Percentiles rank a stretch among this genome's conserved stretches.
phyloP scores from a whole-genome alignment of 73 alveolate genomes.

The Paramecium octaurelia region DNA sequence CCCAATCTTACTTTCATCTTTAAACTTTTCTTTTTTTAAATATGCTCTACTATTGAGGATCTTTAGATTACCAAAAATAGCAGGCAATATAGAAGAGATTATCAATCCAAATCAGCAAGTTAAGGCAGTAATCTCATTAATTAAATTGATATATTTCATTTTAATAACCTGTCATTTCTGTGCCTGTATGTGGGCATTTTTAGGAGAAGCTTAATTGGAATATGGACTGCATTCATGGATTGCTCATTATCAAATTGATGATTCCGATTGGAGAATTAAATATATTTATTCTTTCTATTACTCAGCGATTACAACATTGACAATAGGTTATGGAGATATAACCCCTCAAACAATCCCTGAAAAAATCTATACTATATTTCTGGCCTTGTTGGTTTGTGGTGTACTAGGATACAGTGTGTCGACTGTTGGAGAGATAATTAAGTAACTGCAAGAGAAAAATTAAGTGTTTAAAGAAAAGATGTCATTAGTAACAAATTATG shows the following conservation, averaged over 20 bases:
- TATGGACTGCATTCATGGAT: conserved; percentile 19
- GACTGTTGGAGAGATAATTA: conserved; percentile 11
- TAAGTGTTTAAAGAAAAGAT: not conserved
- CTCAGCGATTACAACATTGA: conserved; percentile 40
- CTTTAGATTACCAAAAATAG: conserved; percentile 27
- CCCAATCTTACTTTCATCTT: not conserved
- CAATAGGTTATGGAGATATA: conserved; percentile 64
- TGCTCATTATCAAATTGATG: not conserved
- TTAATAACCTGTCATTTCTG: conserved; percentile 31
- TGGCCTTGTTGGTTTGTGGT: conserved; percentile 42
- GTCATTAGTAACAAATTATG: not conserved
- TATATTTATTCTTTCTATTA: conserved; percentile 41
- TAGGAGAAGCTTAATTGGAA: not conserved
- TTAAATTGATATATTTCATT: conserved; percentile 1
- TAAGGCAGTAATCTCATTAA: not conserved
- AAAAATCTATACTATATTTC: conserved; percentile 21
- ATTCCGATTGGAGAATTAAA: conserved; percentile 8
- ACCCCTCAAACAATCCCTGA: conserved; percentile 53
- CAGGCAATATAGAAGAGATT: not conserved
- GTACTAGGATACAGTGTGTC: conserved; percentile 31
- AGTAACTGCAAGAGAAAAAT: not conserved
- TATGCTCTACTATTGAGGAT: not conserved
- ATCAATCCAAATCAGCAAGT: not conserved
- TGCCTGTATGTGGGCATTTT: conserved; percentile 43
- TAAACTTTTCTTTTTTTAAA: not conserved